Evolutionary conservation across 2,329 filamentous ascomycete species (phyloP), one percentile per base, ranked within the genome.

Genomic region (Aspergillus terreus): DNA sequence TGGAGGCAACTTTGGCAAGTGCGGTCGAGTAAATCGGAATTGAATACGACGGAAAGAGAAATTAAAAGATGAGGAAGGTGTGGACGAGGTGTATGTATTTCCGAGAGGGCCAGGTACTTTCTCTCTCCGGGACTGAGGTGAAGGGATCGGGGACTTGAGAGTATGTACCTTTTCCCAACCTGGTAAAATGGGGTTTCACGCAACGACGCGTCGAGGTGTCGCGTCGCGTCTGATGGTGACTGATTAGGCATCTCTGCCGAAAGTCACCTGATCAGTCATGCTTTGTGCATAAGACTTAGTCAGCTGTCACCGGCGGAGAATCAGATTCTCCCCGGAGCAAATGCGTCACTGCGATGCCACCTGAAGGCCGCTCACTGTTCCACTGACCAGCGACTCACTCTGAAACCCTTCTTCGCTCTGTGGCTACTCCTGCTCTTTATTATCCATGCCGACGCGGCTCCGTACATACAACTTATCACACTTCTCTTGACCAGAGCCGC

Each of bases 141-240:
- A 33, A 33, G 21, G 45, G 30, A 43, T 33, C 44, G 9, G 9
- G 17, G 15, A 30, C 27, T 30, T 10, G 15, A 12, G 14, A 17
- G 15, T 35, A 23, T 27, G 35, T 33, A 44, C 44, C 47, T 49
- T 49, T 30, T 43, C 58, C 55, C 15, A 57, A 61, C 46, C 36
- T 47, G 58, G 59, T 53, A 55, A 59, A 58, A 60, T 62, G 30
- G 32, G 30, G 50, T 23, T 43, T 44, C 38, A 40, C 30, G 25
- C 10, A 14, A 15, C 44, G 21, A 40, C 49, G 51, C 51, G 51
- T 43, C 17, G 4, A 25, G n/a, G 44, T 23, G 11, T 47, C 46
- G 46, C 23, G 46, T 41, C 46, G 33, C 46, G 46, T 33, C 33
- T 17, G 35, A 38, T 35, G 6, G 12, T 12, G n/a, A 17, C 10